Base-by-base conservation (phyloP, 2,329 filamentous ascomycete species). In the Monilinia vaccinii-corymbosi region DNA sequence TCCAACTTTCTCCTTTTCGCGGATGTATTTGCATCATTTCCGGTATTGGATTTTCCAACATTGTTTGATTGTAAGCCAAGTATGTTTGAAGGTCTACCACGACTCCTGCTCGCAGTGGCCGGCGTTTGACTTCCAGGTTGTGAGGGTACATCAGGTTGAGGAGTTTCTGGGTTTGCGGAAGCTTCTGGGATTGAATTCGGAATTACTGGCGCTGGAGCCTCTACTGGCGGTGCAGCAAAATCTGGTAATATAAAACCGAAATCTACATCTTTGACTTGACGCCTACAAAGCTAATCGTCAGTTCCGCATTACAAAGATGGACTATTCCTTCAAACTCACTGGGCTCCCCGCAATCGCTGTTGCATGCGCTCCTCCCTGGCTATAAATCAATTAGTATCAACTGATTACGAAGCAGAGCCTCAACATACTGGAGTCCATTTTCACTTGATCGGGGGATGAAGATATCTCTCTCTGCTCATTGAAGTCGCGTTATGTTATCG, bases 291-390 rank as follows among this genome's bases (percentile, higher is more conserved):
- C n/a, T 14, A 25, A 51, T 36, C 16, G 65, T 78, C 78, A 65
- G 79, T 82, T 34, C 18, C 53, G 48, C 46, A 63, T 34, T 18
- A 47, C 61, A 48, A 62, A 53, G 31, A 46, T 44, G 16, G 28
- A 34, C 11, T 16, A 2, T 32, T 14, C 32, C 13, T 56, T 23
- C 10, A 21, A 36, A 71, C 80, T 65, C 76, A 85, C 83, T 82
- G 81, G 46, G 83, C 83, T 63, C 84, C 84, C 63, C 84, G 82
- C 70, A 87, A 80, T 69, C 84, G 83, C 74, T 84, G 79, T 64
- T 83, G 81, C 75, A 86, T 78, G 68, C 82, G 81, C 70, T 84
- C 82, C 66, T 82, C 80, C 66, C 83, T 81, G 69, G 77, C 79
- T 81, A 40, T 25, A 47, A 23, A 42, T 6, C 38, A 55, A 56